Percentiles rank a stretch among this genome's conserved stretches.
phyloP scores from a whole-genome alignment of 73 alveolate species.

The Tetrahymena elliotti region DNA sequence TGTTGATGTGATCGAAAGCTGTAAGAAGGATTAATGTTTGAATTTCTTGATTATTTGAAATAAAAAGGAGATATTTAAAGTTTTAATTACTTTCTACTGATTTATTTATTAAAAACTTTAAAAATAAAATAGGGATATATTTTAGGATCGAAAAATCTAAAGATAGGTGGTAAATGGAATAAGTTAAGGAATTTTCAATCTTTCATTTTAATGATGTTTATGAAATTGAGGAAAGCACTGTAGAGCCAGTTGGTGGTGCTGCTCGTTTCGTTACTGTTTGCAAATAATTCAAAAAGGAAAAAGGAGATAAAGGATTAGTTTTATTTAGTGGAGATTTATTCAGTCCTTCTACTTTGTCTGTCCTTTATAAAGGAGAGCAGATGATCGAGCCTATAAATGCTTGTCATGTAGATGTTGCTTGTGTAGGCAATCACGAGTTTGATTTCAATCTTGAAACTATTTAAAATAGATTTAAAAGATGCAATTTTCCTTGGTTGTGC shows the following conservation, averaged over 20 bases:
- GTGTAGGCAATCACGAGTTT: constrained; percentile 83
- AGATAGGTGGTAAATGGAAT: neutral
- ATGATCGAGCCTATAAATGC: constrained; percentile 58
- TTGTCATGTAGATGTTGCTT: constrained; percentile 52
- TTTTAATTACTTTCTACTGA: neutral
- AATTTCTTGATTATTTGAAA: neutral
- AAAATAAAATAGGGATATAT: neutral
- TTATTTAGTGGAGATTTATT: constrained; percentile 74
- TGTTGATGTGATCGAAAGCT: too few relatives aligned
- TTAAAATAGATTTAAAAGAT: constrained; percentile 13
- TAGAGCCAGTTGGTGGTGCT: constrained; percentile 64
- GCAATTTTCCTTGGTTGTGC: constrained; percentile 60
- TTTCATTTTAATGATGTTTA: constrained; percentile 80
- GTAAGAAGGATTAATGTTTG: neutral
- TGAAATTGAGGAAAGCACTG: constrained; percentile 51
- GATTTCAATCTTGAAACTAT: constrained; percentile 55
- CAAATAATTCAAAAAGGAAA: constrained; percentile 18
- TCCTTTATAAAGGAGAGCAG: constrained; percentile 55
- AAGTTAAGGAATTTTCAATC: constrained; percentile 13
- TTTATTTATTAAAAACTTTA: neutral
- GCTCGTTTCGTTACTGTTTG: constrained; percentile 60
- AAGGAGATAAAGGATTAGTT: constrained; percentile 38
- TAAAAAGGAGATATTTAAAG: neutral
- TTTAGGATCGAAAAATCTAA: neutral
- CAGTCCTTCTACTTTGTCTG: constrained; percentile 65